A percentile compares a stretch with the other conserved stretches of the same genome.
phyloP scores from a whole-genome alignment of 108 stramenopile genomes.

The Nitzschia putrida region DNA sequence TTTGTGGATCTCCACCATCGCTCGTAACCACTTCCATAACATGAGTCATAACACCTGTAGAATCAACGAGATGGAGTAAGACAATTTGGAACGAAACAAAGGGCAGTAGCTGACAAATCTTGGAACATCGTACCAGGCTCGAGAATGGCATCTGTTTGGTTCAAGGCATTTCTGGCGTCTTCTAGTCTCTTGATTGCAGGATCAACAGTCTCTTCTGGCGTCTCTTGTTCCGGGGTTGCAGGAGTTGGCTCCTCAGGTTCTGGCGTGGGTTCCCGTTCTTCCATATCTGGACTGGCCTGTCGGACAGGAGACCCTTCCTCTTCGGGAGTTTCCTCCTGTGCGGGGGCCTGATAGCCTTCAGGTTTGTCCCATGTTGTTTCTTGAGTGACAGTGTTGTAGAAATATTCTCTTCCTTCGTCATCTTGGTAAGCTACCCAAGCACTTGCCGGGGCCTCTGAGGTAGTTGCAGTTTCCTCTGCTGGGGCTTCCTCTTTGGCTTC shows the following conservation, averaged over 20 bases:
- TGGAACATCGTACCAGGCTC: conserved; percentile 47
- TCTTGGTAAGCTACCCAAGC: conserved; percentile 59
- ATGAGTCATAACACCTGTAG: conserved; percentile 47
- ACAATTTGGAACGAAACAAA: neutral
- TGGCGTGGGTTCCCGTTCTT: conserved; percentile 4
- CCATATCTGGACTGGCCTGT: conserved; percentile 11
- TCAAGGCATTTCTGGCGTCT: conserved; percentile 59
- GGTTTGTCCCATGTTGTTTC: conserved; percentile 81
- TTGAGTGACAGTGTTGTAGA: conserved; percentile 64
- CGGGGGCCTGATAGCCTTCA: conserved; percentile 27
- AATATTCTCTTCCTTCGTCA: conserved; percentile 71
- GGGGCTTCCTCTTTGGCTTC: conserved; percentile 23
- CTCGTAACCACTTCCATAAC: conserved; percentile 45
- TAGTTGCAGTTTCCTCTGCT: conserved; percentile 37
- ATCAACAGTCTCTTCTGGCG: conserved; percentile 46
- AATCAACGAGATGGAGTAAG: neutral
- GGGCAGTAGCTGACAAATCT: neutral
- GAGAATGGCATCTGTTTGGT: conserved; percentile 73
- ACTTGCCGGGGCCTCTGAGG: neutral
- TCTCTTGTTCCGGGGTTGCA: conserved; percentile 35
- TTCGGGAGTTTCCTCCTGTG: conserved; percentile 17
- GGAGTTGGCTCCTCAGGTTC: conserved; percentile 13
- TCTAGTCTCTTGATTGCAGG: conserved; percentile 46
- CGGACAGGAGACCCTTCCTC: conserved; percentile 14
- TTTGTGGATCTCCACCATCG: conserved; percentile 45